Evolutionary conservation across 2,329 filamentous ascomycete genomes (phyloP).

Genomic region (Pseudocercospora cruenta): DNA sequence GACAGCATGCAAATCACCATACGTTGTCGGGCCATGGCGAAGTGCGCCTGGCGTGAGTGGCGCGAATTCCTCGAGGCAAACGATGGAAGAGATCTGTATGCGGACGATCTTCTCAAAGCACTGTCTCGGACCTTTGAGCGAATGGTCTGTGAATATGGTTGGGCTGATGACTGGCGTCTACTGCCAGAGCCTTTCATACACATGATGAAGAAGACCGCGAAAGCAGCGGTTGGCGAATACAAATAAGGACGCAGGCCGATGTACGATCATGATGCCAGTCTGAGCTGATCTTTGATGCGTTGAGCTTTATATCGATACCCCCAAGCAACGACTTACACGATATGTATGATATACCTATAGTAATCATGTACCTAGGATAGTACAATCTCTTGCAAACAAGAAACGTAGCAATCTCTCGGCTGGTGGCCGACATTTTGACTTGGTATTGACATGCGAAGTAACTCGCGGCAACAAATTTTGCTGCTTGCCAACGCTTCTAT

Average conservation of each 20-base stretch:
- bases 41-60: slow-evolving; percentile 26
- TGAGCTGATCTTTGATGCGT: background rate
- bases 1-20: slow-evolving; percentile 7
- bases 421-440: no score
- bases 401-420: background rate
- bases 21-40: slow-evolving; percentile 22
- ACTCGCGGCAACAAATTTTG: no score
- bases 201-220: slow-evolving; percentile 9
- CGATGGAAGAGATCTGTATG: slow-evolving; percentile 9
- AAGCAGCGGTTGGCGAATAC: background rate
- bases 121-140: slow-evolving; percentile 9
- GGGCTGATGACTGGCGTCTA: slow-evolving; percentile 10
- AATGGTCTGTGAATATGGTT: slow-evolving; percentile 16
- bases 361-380: background rate
- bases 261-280: background rate
- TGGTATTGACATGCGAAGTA: no score
- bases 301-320: slow-evolving; percentile 5
- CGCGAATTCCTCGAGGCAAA: slow-evolving; percentile 12
- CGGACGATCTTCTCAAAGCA: slow-evolving; percentile 13
- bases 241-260: background rate
- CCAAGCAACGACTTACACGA: slow-evolving; percentile 6
- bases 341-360: background rate
- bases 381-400: background rate
- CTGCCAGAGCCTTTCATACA: slow-evolving; percentile 10
- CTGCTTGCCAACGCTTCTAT: background rate